A percentile compares a stretch with the other conserved stretches of the same genome.
Conservation (phyloP, 176 grass and related monocot species). For the Avena insularis region DNA sequence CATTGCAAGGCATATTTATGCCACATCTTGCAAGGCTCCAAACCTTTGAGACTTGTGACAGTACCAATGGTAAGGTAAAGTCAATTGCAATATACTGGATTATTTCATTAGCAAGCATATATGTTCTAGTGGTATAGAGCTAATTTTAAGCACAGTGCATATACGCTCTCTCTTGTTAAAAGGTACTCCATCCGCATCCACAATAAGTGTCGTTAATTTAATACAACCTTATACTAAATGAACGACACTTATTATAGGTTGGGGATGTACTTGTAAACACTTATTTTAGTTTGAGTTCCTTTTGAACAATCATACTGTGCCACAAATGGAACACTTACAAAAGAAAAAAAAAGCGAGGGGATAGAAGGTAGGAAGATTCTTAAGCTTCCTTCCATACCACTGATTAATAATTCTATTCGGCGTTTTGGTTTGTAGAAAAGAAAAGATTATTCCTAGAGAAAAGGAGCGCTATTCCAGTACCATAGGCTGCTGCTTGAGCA, state of each 20-base stretch:
- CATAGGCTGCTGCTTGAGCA: background rate
- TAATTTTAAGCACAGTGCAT: background rate
- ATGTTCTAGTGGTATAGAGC: background rate
- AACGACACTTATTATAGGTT: no score
- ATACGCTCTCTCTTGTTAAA: background rate
- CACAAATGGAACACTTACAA: background rate
- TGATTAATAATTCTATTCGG: background rate
- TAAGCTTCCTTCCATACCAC: background rate
- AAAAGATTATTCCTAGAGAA: background rate
- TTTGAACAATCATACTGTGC: background rate
- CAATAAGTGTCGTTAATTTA: no score
- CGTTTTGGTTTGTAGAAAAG: background rate
- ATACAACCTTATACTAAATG: no score
- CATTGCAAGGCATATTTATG: conserved; percentile 5
- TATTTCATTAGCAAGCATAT: background rate
- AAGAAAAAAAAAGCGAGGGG: background rate
- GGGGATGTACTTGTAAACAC: background rate
- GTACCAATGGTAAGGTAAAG: conserved; percentile 26
- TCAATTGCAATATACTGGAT: background rate
- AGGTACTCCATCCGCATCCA: background rate
- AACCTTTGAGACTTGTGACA: conserved; percentile 42
- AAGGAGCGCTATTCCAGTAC: background rate
- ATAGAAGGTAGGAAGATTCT: background rate
- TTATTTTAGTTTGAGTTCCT: background rate
- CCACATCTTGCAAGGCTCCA: conserved; percentile 12